phyloP scores from a whole-genome alignment of 805 yeast species.

The Saccharomycopsis fodiens region DNA sequence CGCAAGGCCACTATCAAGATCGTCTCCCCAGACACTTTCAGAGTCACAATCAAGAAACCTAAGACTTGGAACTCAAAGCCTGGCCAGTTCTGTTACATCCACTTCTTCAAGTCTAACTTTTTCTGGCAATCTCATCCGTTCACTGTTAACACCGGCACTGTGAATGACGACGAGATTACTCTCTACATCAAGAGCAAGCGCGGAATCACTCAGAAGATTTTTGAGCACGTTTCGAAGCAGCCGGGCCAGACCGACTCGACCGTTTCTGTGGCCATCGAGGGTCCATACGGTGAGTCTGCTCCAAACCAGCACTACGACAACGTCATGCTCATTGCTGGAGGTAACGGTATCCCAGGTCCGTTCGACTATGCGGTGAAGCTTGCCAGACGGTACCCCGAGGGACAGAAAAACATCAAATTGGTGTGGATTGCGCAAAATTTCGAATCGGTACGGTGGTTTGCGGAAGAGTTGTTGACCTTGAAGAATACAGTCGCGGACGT shows the following conservation, averaged over 20 bases:
- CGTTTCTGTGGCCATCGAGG: conserved; percentile 42
- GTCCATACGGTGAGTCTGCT: conserved; percentile 50
- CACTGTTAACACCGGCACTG: conserved; percentile 41
- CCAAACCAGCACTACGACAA: conserved; percentile 33
- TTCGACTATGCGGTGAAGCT: conserved; percentile 33
- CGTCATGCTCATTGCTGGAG: conserved; percentile 41
- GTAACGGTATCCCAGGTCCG: conserved; percentile 47
- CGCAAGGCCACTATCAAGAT: conserved; percentile 22
- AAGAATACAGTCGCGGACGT: conserved; percentile 25
- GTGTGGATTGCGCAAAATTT: conserved; percentile 58
- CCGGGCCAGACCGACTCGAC: conserved; percentile 26
- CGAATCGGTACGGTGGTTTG: conserved; percentile 44
- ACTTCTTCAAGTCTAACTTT: conserved; percentile 42
- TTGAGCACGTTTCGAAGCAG: conserved; percentile 26
- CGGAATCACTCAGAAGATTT: conserved; percentile 45
- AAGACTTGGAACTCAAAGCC: conserved; percentile 39
- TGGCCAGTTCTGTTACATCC: conserved; percentile 51
- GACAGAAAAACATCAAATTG: conserved; percentile 35
- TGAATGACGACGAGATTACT: conserved; percentile 31
- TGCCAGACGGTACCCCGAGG: conserved; percentile 21
- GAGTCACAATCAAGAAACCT: conserved; percentile 36
- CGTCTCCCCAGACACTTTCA: conserved; percentile 37
- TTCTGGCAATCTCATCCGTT: conserved; percentile 77
- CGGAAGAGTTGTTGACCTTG: conserved; percentile 33
- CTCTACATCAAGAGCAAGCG: conserved; percentile 45